A percentile compares a stretch with the other conserved stretches of the same genome.
These are phyloP conservation scores for Anacardium occidentale DNA, from an alignment of 345 rosid genomes.

Conservation along the genomic window DNA sequence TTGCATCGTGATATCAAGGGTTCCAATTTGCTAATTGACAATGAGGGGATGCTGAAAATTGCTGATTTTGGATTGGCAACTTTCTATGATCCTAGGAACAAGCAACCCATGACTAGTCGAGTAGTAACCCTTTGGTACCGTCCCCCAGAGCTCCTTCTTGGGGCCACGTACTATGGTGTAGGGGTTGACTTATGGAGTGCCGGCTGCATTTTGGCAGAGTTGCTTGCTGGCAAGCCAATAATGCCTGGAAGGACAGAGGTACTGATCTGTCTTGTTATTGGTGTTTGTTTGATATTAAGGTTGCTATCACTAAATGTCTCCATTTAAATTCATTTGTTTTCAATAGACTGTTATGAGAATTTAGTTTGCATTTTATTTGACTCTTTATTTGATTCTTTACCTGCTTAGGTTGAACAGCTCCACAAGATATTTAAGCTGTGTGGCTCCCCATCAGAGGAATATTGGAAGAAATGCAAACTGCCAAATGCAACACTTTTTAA, in stretches of 20 bases:
- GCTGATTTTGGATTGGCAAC: constrained; percentile 93
- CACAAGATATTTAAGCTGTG: constrained; percentile 89
- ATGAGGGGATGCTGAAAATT: constrained; percentile 73
- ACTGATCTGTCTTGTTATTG: constrained; percentile 7
- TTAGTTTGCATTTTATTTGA: constrained; percentile 17
- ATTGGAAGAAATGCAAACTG: constrained; percentile 79
- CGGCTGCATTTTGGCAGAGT: constrained; percentile 91
- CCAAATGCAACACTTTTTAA: constrained; percentile 81
- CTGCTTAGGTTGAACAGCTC: constrained; percentile 79
- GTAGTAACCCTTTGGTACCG: constrained; percentile 97
- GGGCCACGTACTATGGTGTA: constrained; percentile 65
- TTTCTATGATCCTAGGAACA: constrained; percentile 55
- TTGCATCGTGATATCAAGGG: constrained; percentile 91
- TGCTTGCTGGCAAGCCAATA: constrained; percentile 82
- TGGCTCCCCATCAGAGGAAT: constrained; percentile 85
- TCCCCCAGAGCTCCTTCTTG: constrained; percentile 92
- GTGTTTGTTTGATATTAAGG: neutral
- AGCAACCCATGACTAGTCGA: constrained; percentile 78
- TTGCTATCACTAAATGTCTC: neutral
- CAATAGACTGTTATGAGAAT: constrained; percentile 2
- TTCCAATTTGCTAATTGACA: constrained; percentile 78
- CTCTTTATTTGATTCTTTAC: constrained; percentile 17
- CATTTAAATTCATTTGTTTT: constrained; percentile 10
- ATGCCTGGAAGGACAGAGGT: constrained; percentile 96
- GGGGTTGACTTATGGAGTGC: constrained; percentile 97